Evolutionary conservation across 2,329 filamentous ascomycete genomes (phyloP).

Genomic region (Sclerotinia minor): DNA sequence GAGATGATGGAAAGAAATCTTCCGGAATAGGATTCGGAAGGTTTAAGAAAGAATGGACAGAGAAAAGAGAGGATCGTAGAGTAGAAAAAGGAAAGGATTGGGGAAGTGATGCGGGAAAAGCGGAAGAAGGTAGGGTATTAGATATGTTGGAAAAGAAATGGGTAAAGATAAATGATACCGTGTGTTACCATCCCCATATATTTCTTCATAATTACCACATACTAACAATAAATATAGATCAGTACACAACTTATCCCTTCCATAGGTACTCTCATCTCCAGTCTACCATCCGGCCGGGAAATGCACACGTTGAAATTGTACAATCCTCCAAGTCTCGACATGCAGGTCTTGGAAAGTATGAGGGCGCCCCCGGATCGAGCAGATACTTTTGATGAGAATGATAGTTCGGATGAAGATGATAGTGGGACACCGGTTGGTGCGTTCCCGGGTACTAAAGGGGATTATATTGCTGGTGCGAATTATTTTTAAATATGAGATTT

Average conservation of each 20-base stretch:
- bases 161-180: slow-evolving; percentile 90
- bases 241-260: slow-evolving; percentile 77
- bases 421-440: slow-evolving; percentile 46
- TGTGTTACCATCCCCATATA: slow-evolving; percentile 48
- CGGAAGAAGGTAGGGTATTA: slow-evolving; percentile 82
- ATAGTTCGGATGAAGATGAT: slow-evolving; percentile 47
- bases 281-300: slow-evolving; percentile 85
- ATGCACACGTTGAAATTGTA: slow-evolving; percentile 74
- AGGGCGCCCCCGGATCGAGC: slow-evolving; percentile 52
- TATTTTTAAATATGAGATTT: slow-evolving; percentile 33
- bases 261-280: slow-evolving; percentile 67
- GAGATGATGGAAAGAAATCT: slow-evolving; percentile 52
- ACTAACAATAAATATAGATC: slow-evolving; percentile 54
- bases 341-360: slow-evolving; percentile 63
- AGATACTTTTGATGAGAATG: slow-evolving; percentile 47
- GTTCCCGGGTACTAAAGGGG: slow-evolving; percentile 51
- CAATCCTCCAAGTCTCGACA: slow-evolving; percentile 63
- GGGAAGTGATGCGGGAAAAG: slow-evolving; percentile 79
- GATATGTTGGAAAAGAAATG: slow-evolving; percentile 88
- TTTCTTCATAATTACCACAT: neutral
- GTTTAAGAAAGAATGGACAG: slow-evolving; percentile 72
- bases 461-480: slow-evolving; percentile 43
- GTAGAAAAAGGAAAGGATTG: slow-evolving; percentile 72
- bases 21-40: slow-evolving; percentile 58
- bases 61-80: slow-evolving; percentile 75